These are phyloP conservation scores for Arthrobotrys entomopaga DNA, from an alignment of 2,329 filamentous ascomycete genomes.

Conservation along the genomic window DNA sequence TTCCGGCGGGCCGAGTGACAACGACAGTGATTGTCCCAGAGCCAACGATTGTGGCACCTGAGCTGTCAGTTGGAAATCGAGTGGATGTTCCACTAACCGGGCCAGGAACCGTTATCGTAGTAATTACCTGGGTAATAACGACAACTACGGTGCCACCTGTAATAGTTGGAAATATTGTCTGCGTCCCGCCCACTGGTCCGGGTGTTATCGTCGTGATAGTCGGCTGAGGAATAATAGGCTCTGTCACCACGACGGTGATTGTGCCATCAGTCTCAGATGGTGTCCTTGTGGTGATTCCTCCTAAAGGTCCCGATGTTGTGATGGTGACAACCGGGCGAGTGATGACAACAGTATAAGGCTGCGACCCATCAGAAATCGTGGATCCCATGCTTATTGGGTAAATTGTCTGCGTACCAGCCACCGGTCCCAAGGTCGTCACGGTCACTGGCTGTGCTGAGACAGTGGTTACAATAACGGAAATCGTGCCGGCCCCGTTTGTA, in stretches of 20 bases:
- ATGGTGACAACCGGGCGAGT: not conserved
- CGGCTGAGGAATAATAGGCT: not conserved
- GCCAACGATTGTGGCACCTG: not conserved
- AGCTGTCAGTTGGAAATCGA: not conserved
- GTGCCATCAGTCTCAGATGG: not conserved
- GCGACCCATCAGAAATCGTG: not conserved
- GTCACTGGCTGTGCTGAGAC: not conserved
- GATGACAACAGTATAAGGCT: not conserved
- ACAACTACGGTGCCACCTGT: not conserved
- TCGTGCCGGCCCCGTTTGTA: not conserved
- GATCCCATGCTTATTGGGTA: not conserved
- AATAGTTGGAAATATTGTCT: not conserved
- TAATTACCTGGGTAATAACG: not conserved
- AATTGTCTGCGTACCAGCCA: not conserved
- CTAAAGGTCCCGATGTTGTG: not conserved
- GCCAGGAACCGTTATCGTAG: not conserved
- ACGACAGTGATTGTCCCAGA: not conserved
- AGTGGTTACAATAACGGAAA: not conserved
- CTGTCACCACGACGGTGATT: not conserved
- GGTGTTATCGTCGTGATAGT: not conserved
- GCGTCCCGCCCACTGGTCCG: not conserved
- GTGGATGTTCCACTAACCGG: not conserved
- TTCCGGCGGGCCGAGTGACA: not conserved
- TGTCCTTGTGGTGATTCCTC: not conserved
- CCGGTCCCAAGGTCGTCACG: not conserved